Evolutionary conservation across 805 yeast species (phyloP).

Genomic region (Candida xyloterini): DNA sequence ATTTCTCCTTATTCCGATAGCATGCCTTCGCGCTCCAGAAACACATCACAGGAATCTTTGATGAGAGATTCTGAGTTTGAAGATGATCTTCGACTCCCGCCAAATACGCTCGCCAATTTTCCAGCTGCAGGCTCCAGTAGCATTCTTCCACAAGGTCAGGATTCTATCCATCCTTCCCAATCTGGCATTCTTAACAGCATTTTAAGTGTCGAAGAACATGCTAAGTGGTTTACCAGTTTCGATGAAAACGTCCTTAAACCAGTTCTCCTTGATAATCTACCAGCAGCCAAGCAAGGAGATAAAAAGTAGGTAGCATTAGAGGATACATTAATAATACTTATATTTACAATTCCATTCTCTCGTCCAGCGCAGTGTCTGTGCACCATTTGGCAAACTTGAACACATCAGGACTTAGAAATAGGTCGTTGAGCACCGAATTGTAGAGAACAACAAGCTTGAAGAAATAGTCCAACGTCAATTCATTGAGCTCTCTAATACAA

Average conservation of each 20-base stretch:
- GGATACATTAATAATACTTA: background rate
- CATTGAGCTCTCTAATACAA: slow-evolving; percentile 55
- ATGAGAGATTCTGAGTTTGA: slow-evolving; percentile 34
- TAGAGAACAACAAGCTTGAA: slow-evolving; percentile 62
- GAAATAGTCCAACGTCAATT: slow-evolving; percentile 61
- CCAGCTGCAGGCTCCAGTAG: slow-evolving; percentile 17
- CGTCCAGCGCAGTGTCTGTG: slow-evolving; percentile 59
- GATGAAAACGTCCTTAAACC: slow-evolving; percentile 95
- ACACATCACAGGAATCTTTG: slow-evolving; percentile 26
- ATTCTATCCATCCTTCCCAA: slow-evolving; percentile 1
- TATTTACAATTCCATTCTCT: slow-evolving; percentile 32
- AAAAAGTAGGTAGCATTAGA: slow-evolving; percentile 5
- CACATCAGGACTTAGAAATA: slow-evolving; percentile 59
- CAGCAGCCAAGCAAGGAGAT: slow-evolving; percentile 21
- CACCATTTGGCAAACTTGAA: slow-evolving; percentile 72
- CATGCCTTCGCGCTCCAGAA: slow-evolving; percentile 23
- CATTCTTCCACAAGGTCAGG: slow-evolving; percentile 7
- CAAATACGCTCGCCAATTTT: slow-evolving; percentile 25
- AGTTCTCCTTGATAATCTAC: slow-evolving; percentile 68
- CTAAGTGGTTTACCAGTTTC: slow-evolving; percentile 88
- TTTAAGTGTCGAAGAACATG: slow-evolving; percentile 59
- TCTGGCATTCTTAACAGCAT: slow-evolving; percentile 29
- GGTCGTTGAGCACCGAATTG: slow-evolving; percentile 61
- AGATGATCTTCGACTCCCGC: slow-evolving; percentile 35
- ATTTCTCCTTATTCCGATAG: slow-evolving; percentile 25